A percentile compares a stretch with the other conserved stretches of the same genome.
phyloP scores from a whole-genome alignment of 2,329 filamentous ascomycete genomes.

The Pyricularia pennisetigena region DNA sequence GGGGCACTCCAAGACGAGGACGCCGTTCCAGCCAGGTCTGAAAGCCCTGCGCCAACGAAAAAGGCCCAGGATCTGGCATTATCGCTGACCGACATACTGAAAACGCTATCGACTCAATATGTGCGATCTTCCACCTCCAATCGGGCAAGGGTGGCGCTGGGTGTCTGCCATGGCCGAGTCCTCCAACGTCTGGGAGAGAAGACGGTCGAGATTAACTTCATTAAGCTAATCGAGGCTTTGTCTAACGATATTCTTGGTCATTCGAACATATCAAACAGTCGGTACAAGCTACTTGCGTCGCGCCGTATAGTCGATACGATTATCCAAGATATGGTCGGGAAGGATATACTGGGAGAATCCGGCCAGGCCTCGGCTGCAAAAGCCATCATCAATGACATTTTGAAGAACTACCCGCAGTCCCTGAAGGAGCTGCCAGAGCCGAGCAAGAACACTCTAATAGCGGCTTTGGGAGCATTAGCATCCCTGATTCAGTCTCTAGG shows the following conservation, averaged over 20 bases:
- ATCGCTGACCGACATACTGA: conserved; percentile 68
- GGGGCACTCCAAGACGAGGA: conserved; percentile 63
- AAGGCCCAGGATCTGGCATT: conserved; percentile 66
- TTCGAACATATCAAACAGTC: conserved; percentile 66
- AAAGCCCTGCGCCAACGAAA: conserved; percentile 61
- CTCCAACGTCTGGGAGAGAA: conserved; percentile 71
- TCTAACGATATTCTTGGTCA: conserved; percentile 73
- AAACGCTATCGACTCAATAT: conserved; percentile 72
- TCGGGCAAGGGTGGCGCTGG: conserved; percentile 70
- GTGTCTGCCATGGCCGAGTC: conserved; percentile 77
- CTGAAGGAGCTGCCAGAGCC: conserved; percentile 82
- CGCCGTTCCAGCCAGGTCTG: conserved; percentile 53
- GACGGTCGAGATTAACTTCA: conserved; percentile 74
- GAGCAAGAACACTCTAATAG: conserved; percentile 74
- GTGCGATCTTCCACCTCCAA: conserved; percentile 70
- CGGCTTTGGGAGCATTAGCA: conserved; percentile 67
- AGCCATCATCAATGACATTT: conserved; percentile 71
- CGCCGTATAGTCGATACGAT: conserved; percentile 77
- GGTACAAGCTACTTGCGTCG: conserved; percentile 78
- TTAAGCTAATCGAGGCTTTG: conserved; percentile 70
- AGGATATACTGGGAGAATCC: conserved; percentile 76
- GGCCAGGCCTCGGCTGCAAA: conserved; percentile 78
- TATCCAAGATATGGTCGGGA: conserved; percentile 73
- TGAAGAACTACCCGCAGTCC: conserved; percentile 91
- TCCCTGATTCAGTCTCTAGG: conserved; percentile 72